A percentile compares a stretch with the other conserved stretches of the same genome.
phyloP scores from a whole-genome alignment of 306 rosid species.

The Dryas alaskensis region DNA sequence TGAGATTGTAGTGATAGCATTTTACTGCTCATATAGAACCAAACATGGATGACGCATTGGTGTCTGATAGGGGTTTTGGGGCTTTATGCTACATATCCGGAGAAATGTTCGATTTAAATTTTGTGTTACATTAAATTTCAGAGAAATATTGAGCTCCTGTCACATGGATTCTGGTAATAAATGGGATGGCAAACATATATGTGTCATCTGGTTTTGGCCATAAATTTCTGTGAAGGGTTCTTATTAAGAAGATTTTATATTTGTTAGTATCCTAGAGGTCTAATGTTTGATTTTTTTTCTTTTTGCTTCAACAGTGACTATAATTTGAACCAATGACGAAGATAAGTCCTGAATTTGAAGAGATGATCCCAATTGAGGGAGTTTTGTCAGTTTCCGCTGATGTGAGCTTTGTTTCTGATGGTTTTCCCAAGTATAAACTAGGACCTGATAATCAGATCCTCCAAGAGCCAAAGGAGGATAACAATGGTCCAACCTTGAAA shows the following conservation, averaged over 20 bases:
- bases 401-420: slow-evolving; percentile 70
- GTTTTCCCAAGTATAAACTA: slow-evolving; percentile 81
- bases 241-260: not conserved
- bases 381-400: slow-evolving; percentile 77
- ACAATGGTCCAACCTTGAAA: slow-evolving; percentile 66
- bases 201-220: slow-evolving; percentile 11
- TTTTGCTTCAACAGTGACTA: slow-evolving; percentile 33
- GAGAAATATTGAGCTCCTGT: slow-evolving; percentile 13
- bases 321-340: slow-evolving; percentile 62
- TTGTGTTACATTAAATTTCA: too few species aligned
- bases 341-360: slow-evolving; percentile 78
- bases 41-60: too few species aligned
- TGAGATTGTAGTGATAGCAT: too few species aligned
- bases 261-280: slow-evolving; percentile 8
- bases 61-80: too few species aligned
- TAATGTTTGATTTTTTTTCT: slow-evolving; percentile 12
- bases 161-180: not conserved
- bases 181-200: not conserved
- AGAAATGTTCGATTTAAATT: too few species aligned
- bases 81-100: too few species aligned
- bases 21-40: too few species aligned
- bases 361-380: slow-evolving; percentile 51
- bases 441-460: slow-evolving; percentile 73
- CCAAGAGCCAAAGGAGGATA: slow-evolving; percentile 69
- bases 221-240: slow-evolving; percentile 10